These are phyloP conservation scores for Pyrus bretschneideri DNA, from an alignment of 306 rosid species.

Conservation along the genomic window DNA sequence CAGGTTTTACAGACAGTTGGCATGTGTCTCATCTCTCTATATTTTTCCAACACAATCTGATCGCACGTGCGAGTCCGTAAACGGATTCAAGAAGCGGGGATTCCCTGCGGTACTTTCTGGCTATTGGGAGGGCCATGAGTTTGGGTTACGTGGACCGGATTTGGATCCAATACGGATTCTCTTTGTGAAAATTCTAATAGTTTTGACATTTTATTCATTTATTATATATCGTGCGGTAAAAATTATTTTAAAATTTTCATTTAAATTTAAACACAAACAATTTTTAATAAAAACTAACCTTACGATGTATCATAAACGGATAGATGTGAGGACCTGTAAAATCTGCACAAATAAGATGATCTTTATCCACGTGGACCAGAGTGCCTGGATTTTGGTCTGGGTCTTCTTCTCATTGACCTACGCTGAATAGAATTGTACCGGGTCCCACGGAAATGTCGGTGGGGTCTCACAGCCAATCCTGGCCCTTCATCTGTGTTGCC, in stretches of 20 bases:
- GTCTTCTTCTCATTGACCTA: not conserved
- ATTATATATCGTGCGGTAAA: too few species aligned
- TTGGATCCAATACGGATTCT: too few species aligned
- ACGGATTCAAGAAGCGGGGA: not conserved
- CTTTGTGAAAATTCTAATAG: too few species aligned
- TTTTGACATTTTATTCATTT: too few species aligned
- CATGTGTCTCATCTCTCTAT: too few species aligned
- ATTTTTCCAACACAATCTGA: not conserved
- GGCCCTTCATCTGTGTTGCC: not conserved
- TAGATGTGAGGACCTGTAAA: too few species aligned
- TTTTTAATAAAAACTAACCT: too few species aligned
- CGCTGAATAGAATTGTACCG: not conserved
- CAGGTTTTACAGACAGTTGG: not conserved
- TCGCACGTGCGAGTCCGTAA: constrained; percentile 10
- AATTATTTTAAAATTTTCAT: too few species aligned
- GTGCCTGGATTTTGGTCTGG: not conserved
- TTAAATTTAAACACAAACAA: too few species aligned
- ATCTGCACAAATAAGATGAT: too few species aligned
- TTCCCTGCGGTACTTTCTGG: not conserved
- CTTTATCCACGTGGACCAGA: not conserved
- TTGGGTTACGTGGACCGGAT: too few species aligned
- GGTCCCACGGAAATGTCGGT: constrained; percentile 10
- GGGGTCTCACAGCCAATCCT: constrained; percentile 11
- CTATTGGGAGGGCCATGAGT: too few species aligned
- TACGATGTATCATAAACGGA: accelerated